phyloP scores from a whole-genome alignment of 1,284 basidiomycete genomes.

The Microbotryomycetes sp. region DNA sequence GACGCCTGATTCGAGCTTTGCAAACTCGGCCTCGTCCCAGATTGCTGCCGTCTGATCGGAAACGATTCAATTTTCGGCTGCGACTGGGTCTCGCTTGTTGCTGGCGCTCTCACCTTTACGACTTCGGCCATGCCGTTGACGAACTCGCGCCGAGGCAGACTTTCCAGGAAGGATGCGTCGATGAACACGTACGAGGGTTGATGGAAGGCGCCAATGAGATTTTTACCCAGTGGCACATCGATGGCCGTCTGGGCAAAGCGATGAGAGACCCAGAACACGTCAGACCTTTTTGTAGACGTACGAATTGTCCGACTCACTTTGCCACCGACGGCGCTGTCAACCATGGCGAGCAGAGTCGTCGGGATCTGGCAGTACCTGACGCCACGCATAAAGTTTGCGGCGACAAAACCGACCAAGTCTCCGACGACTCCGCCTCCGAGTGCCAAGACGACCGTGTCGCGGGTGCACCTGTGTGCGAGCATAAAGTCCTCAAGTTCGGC shows the following conservation, averaged over 20 bases:
- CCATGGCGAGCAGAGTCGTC: slow-evolving; percentile 95
- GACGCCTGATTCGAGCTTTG: slow-evolving; percentile 72
- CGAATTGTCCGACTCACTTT: slow-evolving; percentile 47
- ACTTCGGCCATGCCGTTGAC: slow-evolving; percentile 99
- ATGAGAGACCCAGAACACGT: neutral
- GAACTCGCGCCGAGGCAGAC: slow-evolving; percentile 85
- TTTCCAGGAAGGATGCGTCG: slow-evolving; percentile 90
- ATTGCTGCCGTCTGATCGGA: slow-evolving; percentile 77
- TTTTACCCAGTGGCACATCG: slow-evolving; percentile 94
- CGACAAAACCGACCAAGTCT: slow-evolving; percentile 91
- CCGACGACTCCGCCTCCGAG: slow-evolving; percentile 93
- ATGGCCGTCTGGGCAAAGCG: slow-evolving; percentile 63
- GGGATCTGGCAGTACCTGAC: slow-evolving; percentile 93
- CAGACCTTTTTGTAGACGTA: neutral
- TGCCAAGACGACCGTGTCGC: slow-evolving; percentile 88
- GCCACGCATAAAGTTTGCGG: slow-evolving; percentile 93
- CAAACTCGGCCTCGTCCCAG: slow-evolving; percentile 82
- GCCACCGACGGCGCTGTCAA: slow-evolving; percentile 93
- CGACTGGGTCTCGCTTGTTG: no score
- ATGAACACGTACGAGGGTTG: slow-evolving; percentile 97
- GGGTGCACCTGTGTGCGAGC: slow-evolving; percentile 76
- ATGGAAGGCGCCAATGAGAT: slow-evolving; percentile 97
- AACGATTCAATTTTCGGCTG: neutral
- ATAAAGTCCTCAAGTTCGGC: slow-evolving; percentile 92
- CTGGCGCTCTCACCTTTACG: slow-evolving; percentile 73